Evolutionary conservation across 2,329 filamentous ascomycete genomes (phyloP).

Genomic region (Metarhizium sp.): DNA sequence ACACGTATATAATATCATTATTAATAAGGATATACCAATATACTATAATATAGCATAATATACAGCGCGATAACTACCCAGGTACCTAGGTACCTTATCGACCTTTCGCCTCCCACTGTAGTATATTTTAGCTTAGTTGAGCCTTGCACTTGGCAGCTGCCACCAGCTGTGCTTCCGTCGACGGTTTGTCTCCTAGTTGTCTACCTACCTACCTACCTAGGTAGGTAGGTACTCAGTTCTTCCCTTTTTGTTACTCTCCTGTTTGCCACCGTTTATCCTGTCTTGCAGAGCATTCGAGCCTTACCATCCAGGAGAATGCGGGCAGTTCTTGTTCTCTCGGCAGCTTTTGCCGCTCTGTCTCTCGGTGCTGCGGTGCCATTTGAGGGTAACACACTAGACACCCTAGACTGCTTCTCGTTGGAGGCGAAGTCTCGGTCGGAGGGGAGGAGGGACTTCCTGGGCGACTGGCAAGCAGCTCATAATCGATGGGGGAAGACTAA

Average conservation of each 20-base stretch:
- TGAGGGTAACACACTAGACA: neutral
- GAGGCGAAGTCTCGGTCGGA: slow-evolving; percentile 13
- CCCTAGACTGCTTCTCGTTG: slow-evolving; percentile 17
- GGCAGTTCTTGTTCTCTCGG: neutral
- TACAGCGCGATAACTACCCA: too few species aligned
- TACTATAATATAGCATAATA: too few species aligned
- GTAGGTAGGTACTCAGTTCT: neutral
- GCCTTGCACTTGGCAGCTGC: too few species aligned
- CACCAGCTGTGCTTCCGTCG: too few species aligned
- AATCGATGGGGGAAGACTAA: slow-evolving; percentile 24
- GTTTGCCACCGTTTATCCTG: neutral
- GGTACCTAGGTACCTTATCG: too few species aligned
- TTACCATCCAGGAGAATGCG: neutral
- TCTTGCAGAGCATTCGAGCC: neutral
- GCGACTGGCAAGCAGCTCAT: slow-evolving; percentile 23
- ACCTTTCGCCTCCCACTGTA: too few species aligned
- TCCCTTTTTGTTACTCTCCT: neutral
- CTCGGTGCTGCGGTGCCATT: neutral
- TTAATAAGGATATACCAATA: too few species aligned
- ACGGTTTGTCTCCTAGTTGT: too few species aligned
- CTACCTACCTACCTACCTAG: too few species aligned
- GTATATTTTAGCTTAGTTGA: too few species aligned
- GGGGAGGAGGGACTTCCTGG: slow-evolving; percentile 20
- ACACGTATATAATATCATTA: too few species aligned
- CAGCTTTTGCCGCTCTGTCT: neutral